A percentile compares a stretch with the other conserved stretches of the same genome.
Evolutionary conservation across 2,329 filamentous ascomycete species (phyloP).

Genomic region (Dryadomyces sulphureus): DNA sequence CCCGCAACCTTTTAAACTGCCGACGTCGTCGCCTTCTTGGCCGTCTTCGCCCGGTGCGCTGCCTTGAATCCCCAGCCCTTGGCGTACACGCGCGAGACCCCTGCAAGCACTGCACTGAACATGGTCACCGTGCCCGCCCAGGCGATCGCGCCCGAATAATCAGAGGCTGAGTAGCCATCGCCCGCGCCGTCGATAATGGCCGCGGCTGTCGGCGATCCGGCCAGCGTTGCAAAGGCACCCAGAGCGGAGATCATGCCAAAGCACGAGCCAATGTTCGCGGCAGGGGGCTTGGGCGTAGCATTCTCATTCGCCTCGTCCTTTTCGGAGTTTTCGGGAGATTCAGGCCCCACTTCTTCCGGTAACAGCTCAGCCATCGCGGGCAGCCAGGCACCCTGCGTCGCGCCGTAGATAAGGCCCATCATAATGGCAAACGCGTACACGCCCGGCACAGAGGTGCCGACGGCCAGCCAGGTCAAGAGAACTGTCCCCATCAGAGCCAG

Average conservation of each 20-base stretch:
- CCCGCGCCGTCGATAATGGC: slow-evolving; percentile 8
- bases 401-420: slow-evolving; percentile 28
- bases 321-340: background rate
- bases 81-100: slow-evolving; percentile 3
- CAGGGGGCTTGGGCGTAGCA: background rate
- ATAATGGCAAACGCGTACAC: slow-evolving; percentile 29
- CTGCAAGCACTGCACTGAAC: slow-evolving; percentile 4
- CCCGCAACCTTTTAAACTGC: background rate
- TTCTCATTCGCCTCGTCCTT: background rate
- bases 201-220: slow-evolving; percentile 21
- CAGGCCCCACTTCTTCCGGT: slow-evolving; percentile 8
- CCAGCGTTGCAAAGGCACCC: slow-evolving; percentile 24
- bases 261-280: slow-evolving; percentile 21
- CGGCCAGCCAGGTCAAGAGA: slow-evolving; percentile 31
- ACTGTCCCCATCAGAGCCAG: slow-evolving; percentile 25
- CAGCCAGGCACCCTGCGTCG: slow-evolving; percentile 21
- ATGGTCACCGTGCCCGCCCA: slow-evolving; percentile 11
- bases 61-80: slow-evolving; percentile 5
- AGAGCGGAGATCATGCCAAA: slow-evolving; percentile 29
- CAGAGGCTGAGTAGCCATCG: slow-evolving; percentile 1
- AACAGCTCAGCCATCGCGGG: slow-evolving; percentile 23
- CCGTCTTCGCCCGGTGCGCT: background rate
- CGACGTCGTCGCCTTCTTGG: background rate
- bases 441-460: slow-evolving; percentile 21
- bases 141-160: slow-evolving; percentile 9